Conservation (phyloP, 2,329 filamentous ascomycete genomes). For the Fusarium mundagurra region DNA sequence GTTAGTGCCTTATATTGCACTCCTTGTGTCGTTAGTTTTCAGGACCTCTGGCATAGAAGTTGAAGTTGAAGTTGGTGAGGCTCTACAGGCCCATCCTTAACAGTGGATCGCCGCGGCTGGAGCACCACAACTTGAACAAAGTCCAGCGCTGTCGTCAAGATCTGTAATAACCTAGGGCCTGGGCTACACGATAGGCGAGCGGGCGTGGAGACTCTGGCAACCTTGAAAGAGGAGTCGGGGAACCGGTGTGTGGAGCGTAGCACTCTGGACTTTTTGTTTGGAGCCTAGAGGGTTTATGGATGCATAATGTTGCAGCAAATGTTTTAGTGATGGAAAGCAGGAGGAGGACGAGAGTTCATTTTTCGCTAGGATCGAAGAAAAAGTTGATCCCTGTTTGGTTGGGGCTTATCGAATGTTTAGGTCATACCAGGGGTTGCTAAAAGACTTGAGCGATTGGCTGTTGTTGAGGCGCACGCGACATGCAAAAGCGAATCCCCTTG, state of each 20-base stretch:
- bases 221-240: background rate
- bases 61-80: slow-evolving; percentile 1
- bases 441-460: slow-evolving; percentile 21
- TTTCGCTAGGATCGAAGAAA: slow-evolving; percentile 5
- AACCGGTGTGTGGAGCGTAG: background rate
- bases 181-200: slow-evolving; percentile 31
- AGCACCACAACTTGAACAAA: background rate
- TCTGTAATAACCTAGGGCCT: slow-evolving; percentile 3
- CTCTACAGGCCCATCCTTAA: background rate
- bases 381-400: slow-evolving; percentile 17
- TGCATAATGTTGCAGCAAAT: background rate
- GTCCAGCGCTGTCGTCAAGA: background rate
- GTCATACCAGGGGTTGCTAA: slow-evolving; percentile 17
- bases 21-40: background rate
- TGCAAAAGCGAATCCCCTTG: slow-evolving; percentile 19
- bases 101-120: slow-evolving; percentile 17
- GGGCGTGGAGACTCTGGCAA: background rate
- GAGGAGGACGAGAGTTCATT: background rate
- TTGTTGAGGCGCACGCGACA: slow-evolving; percentile 17
- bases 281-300: background rate
- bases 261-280: background rate
- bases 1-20: background rate
- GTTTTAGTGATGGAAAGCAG: background rate
- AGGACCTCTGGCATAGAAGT: background rate
- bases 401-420: slow-evolving; percentile 34